phyloP scores from a whole-genome alignment of 2,329 filamentous ascomycete species.

The Tolypocladium tundrense region DNA sequence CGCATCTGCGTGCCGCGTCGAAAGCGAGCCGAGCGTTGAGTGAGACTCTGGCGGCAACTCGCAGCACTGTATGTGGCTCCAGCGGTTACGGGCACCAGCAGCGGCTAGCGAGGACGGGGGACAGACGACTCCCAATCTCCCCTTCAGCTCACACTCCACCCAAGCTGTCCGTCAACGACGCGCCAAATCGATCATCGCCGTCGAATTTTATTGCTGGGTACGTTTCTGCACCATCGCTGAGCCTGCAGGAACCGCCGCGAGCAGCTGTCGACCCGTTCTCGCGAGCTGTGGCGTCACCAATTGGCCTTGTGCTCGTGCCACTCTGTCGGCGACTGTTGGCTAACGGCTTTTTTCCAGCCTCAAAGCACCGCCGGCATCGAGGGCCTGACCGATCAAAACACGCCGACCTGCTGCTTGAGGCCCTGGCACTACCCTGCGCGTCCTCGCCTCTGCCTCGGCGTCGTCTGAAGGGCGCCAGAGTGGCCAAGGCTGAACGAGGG shows the following conservation, averaged over 20 bases:
- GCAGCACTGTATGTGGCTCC: constrained; percentile 6
- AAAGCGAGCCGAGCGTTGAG: neutral
- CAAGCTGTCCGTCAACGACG: constrained; percentile 2
- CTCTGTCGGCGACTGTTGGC: neutral
- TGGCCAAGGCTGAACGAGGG: neutral
- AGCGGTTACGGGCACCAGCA: neutral
- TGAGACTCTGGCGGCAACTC: neutral
- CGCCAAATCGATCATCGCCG: constrained; percentile 3
- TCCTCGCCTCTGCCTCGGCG: neutral
- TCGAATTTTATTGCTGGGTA: constrained; percentile 1
- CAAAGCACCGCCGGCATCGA: neutral
- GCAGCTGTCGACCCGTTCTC: neutral
- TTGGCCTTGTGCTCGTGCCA: neutral
- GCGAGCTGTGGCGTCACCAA: neutral
- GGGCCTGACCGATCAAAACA: neutral
- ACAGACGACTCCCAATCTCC: constrained; percentile 3
- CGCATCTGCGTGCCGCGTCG: neutral
- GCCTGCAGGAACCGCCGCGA: neutral
- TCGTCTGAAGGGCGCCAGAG: neutral
- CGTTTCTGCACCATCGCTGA: neutral
- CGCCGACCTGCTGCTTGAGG: neutral
- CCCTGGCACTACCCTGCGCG: neutral
- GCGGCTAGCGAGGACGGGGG: constrained; percentile 3
- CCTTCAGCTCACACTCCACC: constrained; percentile 5
- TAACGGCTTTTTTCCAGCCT: neutral